phyloP scores from a whole-genome alignment of 176 grass and related monocot species.

The Secale cereale region DNA sequence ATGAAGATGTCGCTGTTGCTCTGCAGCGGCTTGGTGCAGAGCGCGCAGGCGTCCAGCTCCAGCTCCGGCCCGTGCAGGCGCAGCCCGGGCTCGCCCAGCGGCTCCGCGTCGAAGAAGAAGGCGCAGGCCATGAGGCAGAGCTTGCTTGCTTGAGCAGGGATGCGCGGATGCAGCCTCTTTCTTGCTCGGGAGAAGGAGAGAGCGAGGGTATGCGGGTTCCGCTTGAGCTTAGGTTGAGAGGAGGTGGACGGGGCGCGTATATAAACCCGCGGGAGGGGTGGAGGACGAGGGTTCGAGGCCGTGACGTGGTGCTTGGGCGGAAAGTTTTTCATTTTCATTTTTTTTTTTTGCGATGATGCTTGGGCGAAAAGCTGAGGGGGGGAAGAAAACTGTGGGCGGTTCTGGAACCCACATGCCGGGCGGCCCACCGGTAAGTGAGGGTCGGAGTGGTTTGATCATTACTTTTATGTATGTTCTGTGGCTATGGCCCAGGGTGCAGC shows the following conservation, averaged over 20 bases:
- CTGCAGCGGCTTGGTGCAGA: constrained; percentile 46
- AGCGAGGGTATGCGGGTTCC: not conserved
- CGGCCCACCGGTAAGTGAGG: not conserved
- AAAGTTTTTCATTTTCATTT: not conserved
- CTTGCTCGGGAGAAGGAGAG: not conserved
- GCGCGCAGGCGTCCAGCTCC: constrained; percentile 56
- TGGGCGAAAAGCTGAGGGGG: not conserved
- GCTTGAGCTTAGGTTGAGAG: not conserved
- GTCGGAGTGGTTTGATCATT: not conserved
- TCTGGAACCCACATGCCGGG: not conserved
- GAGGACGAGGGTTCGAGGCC: not conserved
- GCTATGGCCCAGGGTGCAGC: not conserved
- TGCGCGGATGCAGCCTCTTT: not conserved
- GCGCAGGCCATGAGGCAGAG: not conserved
- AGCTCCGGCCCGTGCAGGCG: not conserved
- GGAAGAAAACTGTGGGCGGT: not conserved
- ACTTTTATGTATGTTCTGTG: not conserved
- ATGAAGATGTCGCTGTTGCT: constrained; percentile 70
- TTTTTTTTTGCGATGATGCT: not conserved
- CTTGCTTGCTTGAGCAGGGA: not conserved
- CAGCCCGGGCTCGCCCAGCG: not conserved
- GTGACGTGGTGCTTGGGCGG: constrained; percentile 20
- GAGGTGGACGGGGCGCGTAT: not conserved
- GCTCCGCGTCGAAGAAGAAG: constrained; percentile 56
- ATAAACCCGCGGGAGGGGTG: not conserved